These are phyloP conservation scores for Papiliotrema laurentii DNA, from an alignment of 1,284 basidiomycete genomes.

Conservation along the genomic window DNA sequence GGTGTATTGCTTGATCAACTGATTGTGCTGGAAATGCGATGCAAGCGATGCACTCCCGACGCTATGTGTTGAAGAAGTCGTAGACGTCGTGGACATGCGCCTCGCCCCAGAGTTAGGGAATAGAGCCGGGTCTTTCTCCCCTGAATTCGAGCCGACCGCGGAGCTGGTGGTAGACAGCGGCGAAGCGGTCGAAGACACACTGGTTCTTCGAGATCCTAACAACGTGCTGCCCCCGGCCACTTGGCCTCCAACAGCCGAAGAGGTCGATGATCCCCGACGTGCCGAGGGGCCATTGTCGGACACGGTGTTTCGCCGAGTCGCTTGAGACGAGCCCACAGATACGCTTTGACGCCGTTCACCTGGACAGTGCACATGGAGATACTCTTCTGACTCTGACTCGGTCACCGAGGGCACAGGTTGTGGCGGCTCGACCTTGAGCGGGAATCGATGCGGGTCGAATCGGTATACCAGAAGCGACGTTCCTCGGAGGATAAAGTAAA, in stretches of 20 bases:
- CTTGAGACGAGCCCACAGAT: not conserved
- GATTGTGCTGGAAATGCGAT: constrained; percentile 46
- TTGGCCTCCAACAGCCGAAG: not conserved
- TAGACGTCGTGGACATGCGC: constrained; percentile 11
- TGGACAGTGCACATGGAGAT: constrained; percentile 47
- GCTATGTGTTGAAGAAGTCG: not conserved
- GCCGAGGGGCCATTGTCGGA: not conserved
- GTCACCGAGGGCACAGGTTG: constrained; percentile 31
- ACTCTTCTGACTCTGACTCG: constrained; percentile 39
- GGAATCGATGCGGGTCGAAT: constrained; percentile 53
- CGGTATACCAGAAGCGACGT: constrained; percentile 83
- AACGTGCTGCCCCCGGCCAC: not conserved
- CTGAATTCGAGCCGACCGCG: no score
- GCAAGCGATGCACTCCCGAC: constrained; percentile 17
- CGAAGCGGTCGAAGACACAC: constrained; percentile 1
- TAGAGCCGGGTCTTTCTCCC: constrained; percentile 37
- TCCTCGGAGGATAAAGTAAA: constrained; percentile 87
- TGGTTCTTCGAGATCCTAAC: constrained; percentile 2
- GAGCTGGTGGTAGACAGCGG: constrained; percentile 1
- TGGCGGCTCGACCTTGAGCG: constrained; percentile 32
- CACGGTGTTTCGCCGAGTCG: not conserved
- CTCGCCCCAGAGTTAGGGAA: constrained; percentile 20
- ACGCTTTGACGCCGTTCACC: constrained; percentile 36
- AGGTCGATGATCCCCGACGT: constrained; percentile 3
- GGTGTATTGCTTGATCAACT: constrained; percentile 62